Evolutionary conservation across 176 grass and related monocot genomes (phyloP), one percentile per base, ranked within the genome.

Genomic region (Zoysia pacifica): DNA sequence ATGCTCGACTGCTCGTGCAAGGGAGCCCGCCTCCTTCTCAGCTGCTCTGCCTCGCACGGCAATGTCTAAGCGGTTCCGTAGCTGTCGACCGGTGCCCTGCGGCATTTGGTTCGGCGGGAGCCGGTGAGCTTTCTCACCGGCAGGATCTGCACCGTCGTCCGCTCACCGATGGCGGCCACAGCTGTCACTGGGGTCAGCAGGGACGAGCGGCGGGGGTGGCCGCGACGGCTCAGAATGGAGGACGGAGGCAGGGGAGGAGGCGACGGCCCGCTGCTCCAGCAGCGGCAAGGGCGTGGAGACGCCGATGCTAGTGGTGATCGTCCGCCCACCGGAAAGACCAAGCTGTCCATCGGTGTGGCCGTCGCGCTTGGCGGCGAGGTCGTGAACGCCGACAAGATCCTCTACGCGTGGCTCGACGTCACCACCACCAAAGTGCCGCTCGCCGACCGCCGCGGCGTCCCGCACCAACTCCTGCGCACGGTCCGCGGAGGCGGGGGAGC

Each of bases 371-470:
- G 69, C 69, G 91, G 91, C 41, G 94, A 97, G 85, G 82, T 94
- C 28, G 65, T 97, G 44, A 97, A 97, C 87, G 82, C 94, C 67
- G 94, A 97, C 60, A 97, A 97, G 85, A 97, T 94, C 77, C 84
- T 94, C 13, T 97, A 97, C 73, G 43, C 62, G 2, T 87, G 91
- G 18, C 94, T 97, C 11, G 91, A 97, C 73, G 79, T 94, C 77
- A 97, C 94, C 79, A 97, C 94, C 41, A 97, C 94, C 77, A 97
- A 97, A 85, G 85, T 97, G 16, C 62, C 78, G 0, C n/a, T 56
- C 43, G 46, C 68, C 12, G 91, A 94, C 48, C 89, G 94, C 41
- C 85, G 84, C 2, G 87, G 94, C 44, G 87, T 97, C 19, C 73
- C 60, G 38, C 94, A 97, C 77, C 94, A 97, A 73, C 89, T 97